Base-by-base conservation (phyloP, 2,329 filamentous ascomycete species). In the Xylaria sp. region DNA sequence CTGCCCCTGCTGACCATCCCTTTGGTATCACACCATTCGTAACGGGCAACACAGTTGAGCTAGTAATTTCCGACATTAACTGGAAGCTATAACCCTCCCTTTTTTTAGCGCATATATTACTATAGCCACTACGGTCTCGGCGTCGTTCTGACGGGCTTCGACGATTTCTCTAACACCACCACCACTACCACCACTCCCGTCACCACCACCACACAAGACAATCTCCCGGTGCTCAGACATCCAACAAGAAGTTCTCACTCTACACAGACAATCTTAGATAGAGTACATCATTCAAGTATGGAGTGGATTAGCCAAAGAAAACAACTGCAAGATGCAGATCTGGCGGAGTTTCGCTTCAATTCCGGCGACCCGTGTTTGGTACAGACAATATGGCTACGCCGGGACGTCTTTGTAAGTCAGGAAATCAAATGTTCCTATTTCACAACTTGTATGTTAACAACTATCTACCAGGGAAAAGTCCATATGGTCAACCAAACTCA, bases 401-500 rank as follows among this genome's bases (percentile, higher is more conserved):
- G 52, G 10, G 52, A 56, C n/a, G n/a, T 10, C 20, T 56, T 34
- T 18, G 54, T 56, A 41, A 56, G 54, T 41, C 39, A 20, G 13
- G 7, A 41, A 56, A 55, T 15, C 4, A 23, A 39, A 8, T 8
- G 15, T 39, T 34, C 3, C 10, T 37, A 39, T 20, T 37, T 37
- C 39, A 20, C n/a, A 13, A 23, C 15, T 20, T 20, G 20, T 39
- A 10, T 39, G 28, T 23, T 56, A 23, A 39, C n/a, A 28, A 25
- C 23, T 2, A 39, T 23, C 9, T 39, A 15, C 3, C 15, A 69
- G 66, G 66, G 44, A 31, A 20, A 8, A 54, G 57, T 63, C 12
- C 2, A 62, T 1, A 3, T 28, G 12, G 62, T 65, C 9, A 18
- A 66, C 1, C 9, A 23, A 12, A 41, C 15, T 8, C 58, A 63